A percentile compares a stretch with the other conserved stretches of the same genome.
Evolutionary conservation across 345 rosid species (phyloP).

Genomic region (Durio zibethinus): DNA sequence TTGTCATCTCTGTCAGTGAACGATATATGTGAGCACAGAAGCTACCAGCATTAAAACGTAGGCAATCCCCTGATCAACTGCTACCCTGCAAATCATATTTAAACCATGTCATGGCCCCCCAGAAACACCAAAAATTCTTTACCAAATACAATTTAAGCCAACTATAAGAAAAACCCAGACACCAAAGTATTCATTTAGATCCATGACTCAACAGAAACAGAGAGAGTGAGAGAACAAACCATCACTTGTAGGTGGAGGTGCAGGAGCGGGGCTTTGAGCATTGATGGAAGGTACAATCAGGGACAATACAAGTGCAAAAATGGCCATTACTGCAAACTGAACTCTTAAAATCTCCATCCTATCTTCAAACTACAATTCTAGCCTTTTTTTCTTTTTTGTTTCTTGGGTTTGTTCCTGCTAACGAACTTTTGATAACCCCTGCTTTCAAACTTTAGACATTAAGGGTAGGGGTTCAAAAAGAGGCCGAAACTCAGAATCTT

Average conservation of each 20-base stretch:
- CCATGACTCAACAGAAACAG: not conserved
- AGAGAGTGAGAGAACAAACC: constrained; percentile 10
- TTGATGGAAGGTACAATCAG: not conserved
- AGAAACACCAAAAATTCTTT: not conserved
- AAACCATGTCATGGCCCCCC: not conserved
- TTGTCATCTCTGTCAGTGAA: constrained; percentile 15
- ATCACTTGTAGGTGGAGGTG: constrained; percentile 26
- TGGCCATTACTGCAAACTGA: constrained; percentile 8
- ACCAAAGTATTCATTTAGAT: not conserved
- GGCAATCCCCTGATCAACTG: constrained; percentile 36
- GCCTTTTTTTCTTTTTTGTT: too few species aligned
- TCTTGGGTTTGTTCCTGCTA: not conserved
- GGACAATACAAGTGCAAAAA: not conserved
- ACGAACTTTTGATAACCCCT: not conserved
- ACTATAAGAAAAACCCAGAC: not conserved
- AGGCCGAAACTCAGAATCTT: not conserved
- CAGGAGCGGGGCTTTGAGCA: constrained; percentile 24
- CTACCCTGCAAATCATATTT: constrained; percentile 14
- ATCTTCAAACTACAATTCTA: not conserved
- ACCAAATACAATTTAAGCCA: not conserved
- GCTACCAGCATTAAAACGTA: constrained; percentile 27
- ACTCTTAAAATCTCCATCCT: constrained; percentile 21
- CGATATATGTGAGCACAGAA: constrained; percentile 24
- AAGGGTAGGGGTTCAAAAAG: not conserved
- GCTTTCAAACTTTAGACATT: not conserved